Percentiles rank a stretch among this genome's conserved stretches.
Evolutionary conservation across 2,329 filamentous ascomycete genomes (phyloP).

Genomic region (Alternaria hordeiaustralica): DNA sequence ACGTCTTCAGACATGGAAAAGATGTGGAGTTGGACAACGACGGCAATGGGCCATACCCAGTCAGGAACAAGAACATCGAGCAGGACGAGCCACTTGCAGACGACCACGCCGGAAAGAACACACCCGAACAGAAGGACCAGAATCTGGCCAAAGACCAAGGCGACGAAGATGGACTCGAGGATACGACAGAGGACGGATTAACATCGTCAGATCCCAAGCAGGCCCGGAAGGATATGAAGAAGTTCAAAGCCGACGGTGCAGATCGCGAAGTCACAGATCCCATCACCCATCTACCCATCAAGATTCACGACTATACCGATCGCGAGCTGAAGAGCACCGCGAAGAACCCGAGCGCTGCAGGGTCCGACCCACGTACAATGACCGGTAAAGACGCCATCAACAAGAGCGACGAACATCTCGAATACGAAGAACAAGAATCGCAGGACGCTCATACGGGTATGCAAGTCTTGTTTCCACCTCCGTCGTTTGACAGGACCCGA

Average conservation of each 20-base stretch:
- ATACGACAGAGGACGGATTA: conserved; percentile 54
- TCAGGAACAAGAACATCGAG: conserved; percentile 47
- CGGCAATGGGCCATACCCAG: conserved; percentile 40
- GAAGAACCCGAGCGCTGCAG: conserved; percentile 54
- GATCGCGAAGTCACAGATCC: conserved; percentile 72
- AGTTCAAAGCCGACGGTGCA: conserved; percentile 55
- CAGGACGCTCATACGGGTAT: conserved; percentile 55
- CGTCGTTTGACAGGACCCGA: conserved; percentile 55
- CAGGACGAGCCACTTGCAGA: conserved; percentile 37
- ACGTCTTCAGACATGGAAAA: conserved; percentile 40
- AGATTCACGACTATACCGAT: conserved; percentile 71
- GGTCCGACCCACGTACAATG: conserved; percentile 49
- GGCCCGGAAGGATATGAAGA: conserved; percentile 58
- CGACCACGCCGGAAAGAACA: conserved; percentile 41
- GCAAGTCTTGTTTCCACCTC: conserved; percentile 61
- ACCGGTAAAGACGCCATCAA: conserved; percentile 55
- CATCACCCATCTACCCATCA: conserved; percentile 72
- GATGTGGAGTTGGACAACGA: conserved; percentile 31
- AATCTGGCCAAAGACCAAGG: conserved; percentile 27
- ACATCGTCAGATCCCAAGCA: conserved; percentile 52
- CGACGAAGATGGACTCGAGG: conserved; percentile 35
- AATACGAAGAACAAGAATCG: conserved; percentile 51
- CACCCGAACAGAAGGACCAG: conserved; percentile 14
- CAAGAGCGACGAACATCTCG: conserved; percentile 54
- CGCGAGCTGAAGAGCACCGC: conserved; percentile 62